Evolutionary conservation across 2,329 filamentous ascomycete species (phyloP).

Genomic region (Monosporascus sp.): DNA sequence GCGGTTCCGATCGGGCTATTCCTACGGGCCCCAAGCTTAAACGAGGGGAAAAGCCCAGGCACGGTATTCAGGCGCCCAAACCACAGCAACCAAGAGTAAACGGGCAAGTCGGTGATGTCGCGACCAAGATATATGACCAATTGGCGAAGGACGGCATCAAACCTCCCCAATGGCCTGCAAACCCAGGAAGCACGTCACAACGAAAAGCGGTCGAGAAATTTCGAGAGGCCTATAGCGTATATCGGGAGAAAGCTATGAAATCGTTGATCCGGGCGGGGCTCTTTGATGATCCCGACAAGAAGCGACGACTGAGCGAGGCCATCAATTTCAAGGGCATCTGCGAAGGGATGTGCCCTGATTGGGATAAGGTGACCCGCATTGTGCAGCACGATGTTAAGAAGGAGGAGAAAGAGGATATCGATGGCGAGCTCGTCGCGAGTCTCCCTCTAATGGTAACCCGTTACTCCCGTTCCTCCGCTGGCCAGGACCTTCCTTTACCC

Average conservation of each 20-base stretch:
- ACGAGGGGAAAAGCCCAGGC: background rate
- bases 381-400: constrained; percentile 54
- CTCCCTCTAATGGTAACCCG: constrained; percentile 60
- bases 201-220: constrained; percentile 49
- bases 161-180: constrained; percentile 50
- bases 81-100: constrained; percentile 3
- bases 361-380: constrained; percentile 59
- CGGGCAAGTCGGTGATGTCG: constrained; percentile 24
- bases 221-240: constrained; percentile 50
- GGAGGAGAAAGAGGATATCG: constrained; percentile 45
- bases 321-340: constrained; percentile 64
- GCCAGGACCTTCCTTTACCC: constrained; percentile 61
- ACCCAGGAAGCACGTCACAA: constrained; percentile 48
- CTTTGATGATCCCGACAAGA: constrained; percentile 61
- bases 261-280: constrained; percentile 54
- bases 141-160: constrained; percentile 50
- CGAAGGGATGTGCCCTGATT: constrained; percentile 65
- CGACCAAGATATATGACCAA: constrained; percentile 46
- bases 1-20: background rate
- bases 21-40: background rate
- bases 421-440: constrained; percentile 40
- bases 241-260: constrained; percentile 50
- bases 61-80: background rate
- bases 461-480: constrained; percentile 61
- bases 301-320: constrained; percentile 56